Evolutionary conservation across 768 basidiomycete species (phyloP).

Genomic region (Artomyces pyxidatus): DNA sequence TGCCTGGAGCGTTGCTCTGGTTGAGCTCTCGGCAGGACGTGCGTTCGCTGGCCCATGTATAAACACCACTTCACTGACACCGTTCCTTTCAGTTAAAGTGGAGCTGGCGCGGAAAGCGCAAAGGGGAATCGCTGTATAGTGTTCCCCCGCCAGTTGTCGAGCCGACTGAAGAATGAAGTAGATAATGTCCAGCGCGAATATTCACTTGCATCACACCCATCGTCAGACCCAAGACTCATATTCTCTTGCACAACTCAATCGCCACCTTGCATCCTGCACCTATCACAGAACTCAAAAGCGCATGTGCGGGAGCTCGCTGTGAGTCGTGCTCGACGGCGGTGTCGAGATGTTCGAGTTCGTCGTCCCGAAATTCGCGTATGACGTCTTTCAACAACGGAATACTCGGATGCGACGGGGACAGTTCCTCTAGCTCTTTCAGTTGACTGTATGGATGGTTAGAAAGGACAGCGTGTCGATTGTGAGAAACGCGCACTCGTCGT

Average conservation of each 20-base stretch:
- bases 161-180: slow-evolving; percentile 9
- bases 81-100: slow-evolving; percentile 37
- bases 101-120: slow-evolving; percentile 47
- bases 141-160: slow-evolving; percentile 1
- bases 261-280: slow-evolving; percentile 84
- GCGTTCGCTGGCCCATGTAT: slow-evolving; percentile 14
- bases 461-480: background rate
- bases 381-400: slow-evolving; percentile 64
- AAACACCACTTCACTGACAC: background rate
- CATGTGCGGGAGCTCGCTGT: slow-evolving; percentile 88
- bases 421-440: slow-evolving; percentile 59
- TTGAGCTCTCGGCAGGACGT: slow-evolving; percentile 35
- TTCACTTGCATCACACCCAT: slow-evolving; percentile 5
- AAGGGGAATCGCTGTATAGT: slow-evolving; percentile 31
- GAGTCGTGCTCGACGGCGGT: slow-evolving; percentile 83
- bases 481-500: slow-evolving; percentile 75
- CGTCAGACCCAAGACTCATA: slow-evolving; percentile 34
- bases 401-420: slow-evolving; percentile 68
- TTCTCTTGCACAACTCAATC: slow-evolving; percentile 79
- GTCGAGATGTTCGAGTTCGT: slow-evolving; percentile 91
- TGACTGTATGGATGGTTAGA: slow-evolving; percentile 44
- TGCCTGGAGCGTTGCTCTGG: slow-evolving; percentile 50
- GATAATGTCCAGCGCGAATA: background rate
- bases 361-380: slow-evolving; percentile 82
- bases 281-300: slow-evolving; percentile 77